Base-by-base conservation (phyloP, 2,329 filamentous ascomycete genomes). In the Exophiala phaeomuriformis region DNA sequence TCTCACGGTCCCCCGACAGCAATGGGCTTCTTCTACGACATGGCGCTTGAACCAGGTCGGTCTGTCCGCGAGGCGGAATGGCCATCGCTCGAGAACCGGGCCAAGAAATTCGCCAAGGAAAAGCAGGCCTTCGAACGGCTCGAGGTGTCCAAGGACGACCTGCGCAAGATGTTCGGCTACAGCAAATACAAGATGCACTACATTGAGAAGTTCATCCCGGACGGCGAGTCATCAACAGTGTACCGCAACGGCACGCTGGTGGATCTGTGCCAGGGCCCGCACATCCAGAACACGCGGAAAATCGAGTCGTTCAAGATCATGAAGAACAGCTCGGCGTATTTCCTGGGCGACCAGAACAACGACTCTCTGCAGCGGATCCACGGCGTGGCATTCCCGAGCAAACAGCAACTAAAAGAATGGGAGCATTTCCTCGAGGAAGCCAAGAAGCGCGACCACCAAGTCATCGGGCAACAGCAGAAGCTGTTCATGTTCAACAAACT, bases 131-230 rank as follows among this genome's bases (percentile, higher is more conserved):
- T 97, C 68, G 87, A 96, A 76, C 84, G 93, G 55, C 76, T 97
- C 45, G 86, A 86, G 60, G 81, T 96, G 67, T 86, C 86, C 61
- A 97, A 97, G 74, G 86, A 91, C 51, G 85, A 97, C 62, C 79
- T 97, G 47, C 81, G 93, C 49, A 89, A 95, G 69, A 95, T 97
- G 88, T 97, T 97, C 77, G 82, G 84, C 64, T 94, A 95, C 78
- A 96, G 94, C 79, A 93, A 93, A 70, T 97, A 95, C 78, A 97
- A 98, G 81, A 84, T 95, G 69, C 88, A 96, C 71, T 95, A 97
- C 71, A 97, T 98, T 74, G 85, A 89, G 64, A 86, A 90, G 75
- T 90, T 94, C 72, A 88, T 97, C 57, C 77, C 84, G 37, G 89
- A 95, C 63, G 90, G 89, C 63, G 90, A 89, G 52, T 88, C 80